These are phyloP conservation scores for Debaryomyces tyrocola DNA, from an alignment of 805 yeast genomes.

Conservation along the genomic window DNA sequence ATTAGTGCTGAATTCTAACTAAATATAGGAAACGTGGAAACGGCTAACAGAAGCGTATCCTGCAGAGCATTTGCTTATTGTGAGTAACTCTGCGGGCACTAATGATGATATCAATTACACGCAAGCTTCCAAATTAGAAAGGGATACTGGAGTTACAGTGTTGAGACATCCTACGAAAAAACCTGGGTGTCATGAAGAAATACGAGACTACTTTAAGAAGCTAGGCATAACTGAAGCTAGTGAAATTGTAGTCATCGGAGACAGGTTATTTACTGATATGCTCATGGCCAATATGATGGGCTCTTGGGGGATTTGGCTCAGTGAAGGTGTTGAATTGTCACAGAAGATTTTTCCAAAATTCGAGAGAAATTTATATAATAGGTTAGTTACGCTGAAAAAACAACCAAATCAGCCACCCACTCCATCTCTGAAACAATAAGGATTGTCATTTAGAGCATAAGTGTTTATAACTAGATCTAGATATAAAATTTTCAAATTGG, in stretches of 20 bases:
- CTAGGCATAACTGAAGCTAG: slow-evolving; percentile 48
- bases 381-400: slow-evolving; percentile 17
- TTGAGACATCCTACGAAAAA: slow-evolving; percentile 73
- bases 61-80: slow-evolving; percentile 64
- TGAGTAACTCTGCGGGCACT: slow-evolving; percentile 93
- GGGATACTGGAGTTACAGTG: slow-evolving; percentile 65
- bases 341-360: slow-evolving; percentile 49
- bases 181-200: slow-evolving; percentile 77
- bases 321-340: slow-evolving; percentile 68
- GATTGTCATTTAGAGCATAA: background rate
- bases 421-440: slow-evolving; percentile 5
- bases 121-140: slow-evolving; percentile 65
- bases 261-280: slow-evolving; percentile 86
- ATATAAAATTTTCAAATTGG: background rate
- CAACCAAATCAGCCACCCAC: slow-evolving; percentile 20
- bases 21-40: slow-evolving; percentile 47
- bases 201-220: slow-evolving; percentile 55
- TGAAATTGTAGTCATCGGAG: slow-evolving; percentile 87
- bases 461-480: background rate
- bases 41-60: slow-evolving; percentile 58
- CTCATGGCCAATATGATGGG: slow-evolving; percentile 96
- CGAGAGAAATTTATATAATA: slow-evolving; percentile 45
- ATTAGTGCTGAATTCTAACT: slow-evolving; percentile 5
- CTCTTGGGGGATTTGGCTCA: slow-evolving; percentile 78
- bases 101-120: slow-evolving; percentile 60